phyloP scores from a whole-genome alignment of 768 basidiomycete genomes.

The Mycena olivaceomarginata region DNA sequence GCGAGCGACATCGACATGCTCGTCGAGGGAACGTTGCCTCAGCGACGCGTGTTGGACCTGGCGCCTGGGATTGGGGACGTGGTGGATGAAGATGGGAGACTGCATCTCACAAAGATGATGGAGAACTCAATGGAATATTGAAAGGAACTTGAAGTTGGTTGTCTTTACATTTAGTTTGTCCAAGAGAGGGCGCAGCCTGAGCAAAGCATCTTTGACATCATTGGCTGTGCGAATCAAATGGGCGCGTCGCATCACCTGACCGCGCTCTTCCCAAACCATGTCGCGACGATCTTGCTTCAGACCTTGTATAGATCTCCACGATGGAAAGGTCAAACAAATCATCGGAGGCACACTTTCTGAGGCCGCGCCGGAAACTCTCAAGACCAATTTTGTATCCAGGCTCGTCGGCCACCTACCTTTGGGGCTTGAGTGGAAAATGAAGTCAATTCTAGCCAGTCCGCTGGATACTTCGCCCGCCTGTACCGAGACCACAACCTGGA shows the following conservation, averaged over 20 bases:
- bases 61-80: conserved; percentile 94
- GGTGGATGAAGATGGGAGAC: conserved; percentile 87
- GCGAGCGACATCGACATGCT: conserved; percentile 80
- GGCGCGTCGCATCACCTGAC: not conserved
- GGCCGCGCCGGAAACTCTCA: conserved; percentile 71
- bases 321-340: conserved; percentile 98
- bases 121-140: conserved; percentile 89
- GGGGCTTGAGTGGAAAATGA: conserved; percentile 30
- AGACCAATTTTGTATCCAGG: conserved; percentile 96
- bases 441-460: conserved; percentile 74
- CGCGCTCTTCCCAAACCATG: conserved; percentile 5
- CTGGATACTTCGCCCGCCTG: conserved; percentile 86
- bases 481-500: conserved; percentile 81
- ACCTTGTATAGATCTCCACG: conserved; percentile 98
- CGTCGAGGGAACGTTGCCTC: conserved; percentile 95
- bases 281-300: conserved; percentile 50
- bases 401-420: conserved; percentile 55
- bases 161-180: not conserved
- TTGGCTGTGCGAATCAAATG: no score
- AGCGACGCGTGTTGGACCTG: conserved; percentile 93
- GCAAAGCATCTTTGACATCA: no score
- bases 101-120: conserved; percentile 89
- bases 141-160: not conserved
- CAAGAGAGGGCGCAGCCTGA: no score
- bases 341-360: conserved; percentile 96